A percentile compares a stretch with the other conserved stretches of the same genome.
Evolutionary conservation across 2,329 filamentous ascomycete species (phyloP).

Genomic region (Metarhizium brunneum): DNA sequence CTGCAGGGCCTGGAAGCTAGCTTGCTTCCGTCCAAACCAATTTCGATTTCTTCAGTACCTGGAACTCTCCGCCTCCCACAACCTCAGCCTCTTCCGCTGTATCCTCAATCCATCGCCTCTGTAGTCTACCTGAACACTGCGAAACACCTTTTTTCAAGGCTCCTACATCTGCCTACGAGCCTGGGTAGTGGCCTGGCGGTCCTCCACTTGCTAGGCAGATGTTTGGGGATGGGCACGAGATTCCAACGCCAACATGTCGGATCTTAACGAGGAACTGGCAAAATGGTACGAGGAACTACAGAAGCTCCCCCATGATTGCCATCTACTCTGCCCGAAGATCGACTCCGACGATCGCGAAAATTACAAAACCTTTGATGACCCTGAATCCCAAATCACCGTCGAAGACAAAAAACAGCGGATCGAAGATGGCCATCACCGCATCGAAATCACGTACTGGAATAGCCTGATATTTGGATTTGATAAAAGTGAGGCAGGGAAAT

Average conservation of each 20-base stretch:
- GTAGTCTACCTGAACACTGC: not conserved
- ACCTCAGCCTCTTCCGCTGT: not conserved
- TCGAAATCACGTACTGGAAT: conserved; percentile 56
- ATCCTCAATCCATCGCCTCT: not conserved
- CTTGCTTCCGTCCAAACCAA: not conserved
- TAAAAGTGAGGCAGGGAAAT: conserved; percentile 47
- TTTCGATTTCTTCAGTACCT: not conserved
- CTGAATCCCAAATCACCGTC: conserved; percentile 35
- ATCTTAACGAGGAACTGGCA: conserved; percentile 29
- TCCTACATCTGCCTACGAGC: not conserved
- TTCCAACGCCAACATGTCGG: conserved; percentile 24
- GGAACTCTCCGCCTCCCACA: not conserved
- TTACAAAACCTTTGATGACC: conserved; percentile 44
- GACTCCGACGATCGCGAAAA: conserved; percentile 53
- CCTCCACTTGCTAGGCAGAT: not conserved
- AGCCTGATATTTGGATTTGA: conserved; percentile 61
- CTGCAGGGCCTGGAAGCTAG: not conserved
- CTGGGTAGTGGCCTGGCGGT: not conserved
- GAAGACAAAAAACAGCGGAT: conserved; percentile 46
- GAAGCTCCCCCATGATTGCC: conserved; percentile 37
- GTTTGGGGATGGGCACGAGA: conserved; percentile 3
- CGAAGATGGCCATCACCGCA: conserved; percentile 42
- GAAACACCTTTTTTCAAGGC: not conserved
- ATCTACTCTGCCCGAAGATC: conserved; percentile 60
- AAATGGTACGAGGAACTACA: conserved; percentile 35